Base-by-base conservation (phyloP, 2,329 filamentous ascomycete genomes). In the Fonsecaea multimorphosa region DNA sequence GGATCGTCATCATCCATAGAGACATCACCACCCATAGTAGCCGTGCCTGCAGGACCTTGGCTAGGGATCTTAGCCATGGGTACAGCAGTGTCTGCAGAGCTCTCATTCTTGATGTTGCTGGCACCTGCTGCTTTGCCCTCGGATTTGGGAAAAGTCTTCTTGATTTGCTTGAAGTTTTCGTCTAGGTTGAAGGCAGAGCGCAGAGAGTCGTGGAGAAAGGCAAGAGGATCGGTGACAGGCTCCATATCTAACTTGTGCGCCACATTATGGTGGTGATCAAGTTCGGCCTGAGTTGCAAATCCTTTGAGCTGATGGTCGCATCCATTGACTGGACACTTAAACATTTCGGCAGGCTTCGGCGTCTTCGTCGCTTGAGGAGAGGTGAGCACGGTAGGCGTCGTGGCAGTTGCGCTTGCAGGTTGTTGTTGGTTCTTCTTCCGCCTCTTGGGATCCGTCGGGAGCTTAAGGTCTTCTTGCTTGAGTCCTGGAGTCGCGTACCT, bases 271-370 rank as follows among this genome's bases (percentile, higher is more conserved):
- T 89, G 87, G 44, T 81, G 81, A 36, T 85, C 82, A 61, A 89
- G 76, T 59, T 84, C 84, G 19, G 76, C 79, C 71, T 85, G 82
- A 1, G 81, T 84, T 5, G 81, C 76, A 65, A 88, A 88, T 2
- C 86, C 86, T 64, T 81, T 81, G 60, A 82, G 76, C 63, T 83
- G 80, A 71, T 81, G 79, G 58, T 85, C 84, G 71, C 86, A 88
- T 34, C 80, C 79, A 22, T 78, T 72, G n/a, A 80, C 75, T 32
- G 76, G 75, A 75, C 87, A 89, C 70, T 81, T 83, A 76, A 86
- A 86, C 16, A 78, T 78, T 46, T 80, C 80, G 64, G 76, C 77
- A 40, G 77, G 72, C 49, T 77, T 76, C 38, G 80, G 80, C 44
- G 77, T 78, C 55, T 83, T 80, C 4, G 76, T 74, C 19, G 77